Evolutionary conservation across 306 rosid genomes (phyloP).

Genomic region (Vicia sativa): DNA sequence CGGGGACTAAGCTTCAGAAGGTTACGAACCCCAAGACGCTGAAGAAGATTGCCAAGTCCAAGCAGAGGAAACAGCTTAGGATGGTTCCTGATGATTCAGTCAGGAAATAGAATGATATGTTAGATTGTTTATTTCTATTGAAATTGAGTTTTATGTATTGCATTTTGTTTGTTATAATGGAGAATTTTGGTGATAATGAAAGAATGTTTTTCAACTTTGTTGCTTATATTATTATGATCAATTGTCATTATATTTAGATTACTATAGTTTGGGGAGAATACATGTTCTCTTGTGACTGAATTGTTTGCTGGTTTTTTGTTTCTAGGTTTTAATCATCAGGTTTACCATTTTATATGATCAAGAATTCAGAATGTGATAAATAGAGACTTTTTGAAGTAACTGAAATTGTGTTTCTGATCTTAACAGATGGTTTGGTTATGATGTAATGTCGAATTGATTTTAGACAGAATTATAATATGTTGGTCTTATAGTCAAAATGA

Average conservation of each 20-base stretch:
- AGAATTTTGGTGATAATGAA: constrained; percentile 14
- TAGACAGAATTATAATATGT: too few relatives aligned
- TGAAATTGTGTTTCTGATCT: too few relatives aligned
- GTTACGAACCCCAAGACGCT: constrained; percentile 81
- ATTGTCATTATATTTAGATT: neutral
- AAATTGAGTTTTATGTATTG: constrained; percentile 7
- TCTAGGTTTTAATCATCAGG: neutral
- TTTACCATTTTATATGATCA: too few relatives aligned
- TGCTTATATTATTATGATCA: neutral
- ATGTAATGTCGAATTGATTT: too few relatives aligned
- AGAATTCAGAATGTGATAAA: too few relatives aligned
- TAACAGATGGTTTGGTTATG: too few relatives aligned
- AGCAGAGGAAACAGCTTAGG: constrained; percentile 71
- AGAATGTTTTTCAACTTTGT: neutral
- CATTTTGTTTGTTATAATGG: neutral
- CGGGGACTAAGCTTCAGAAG: constrained; percentile 84
- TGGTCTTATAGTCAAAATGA: too few relatives aligned
- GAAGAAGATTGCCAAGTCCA: constrained; percentile 78
- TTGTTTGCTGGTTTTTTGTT: neutral
- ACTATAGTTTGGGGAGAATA: neutral
- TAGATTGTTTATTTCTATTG: neutral
- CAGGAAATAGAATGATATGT: constrained; percentile 30
- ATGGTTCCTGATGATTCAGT: constrained; percentile 72
- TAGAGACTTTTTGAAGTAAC: too few relatives aligned
- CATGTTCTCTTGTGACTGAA: neutral